These are phyloP conservation scores for Lactifluus volemus DNA, from an alignment of 768 basidiomycete genomes.

Conservation along the genomic window DNA sequence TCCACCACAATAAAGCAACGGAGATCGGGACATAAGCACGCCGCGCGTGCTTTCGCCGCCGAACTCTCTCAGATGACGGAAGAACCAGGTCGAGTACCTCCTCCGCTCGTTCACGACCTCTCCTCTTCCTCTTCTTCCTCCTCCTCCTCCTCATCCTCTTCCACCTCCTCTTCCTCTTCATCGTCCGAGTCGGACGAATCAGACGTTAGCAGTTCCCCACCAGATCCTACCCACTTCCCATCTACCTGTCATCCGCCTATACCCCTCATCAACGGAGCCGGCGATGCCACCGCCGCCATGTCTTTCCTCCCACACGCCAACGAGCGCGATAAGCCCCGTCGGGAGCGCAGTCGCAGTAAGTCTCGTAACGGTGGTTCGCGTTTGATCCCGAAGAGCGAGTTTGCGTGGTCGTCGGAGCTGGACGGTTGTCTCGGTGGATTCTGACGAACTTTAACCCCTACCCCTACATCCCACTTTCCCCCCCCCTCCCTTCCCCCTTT, in stretches of 20 bases:
- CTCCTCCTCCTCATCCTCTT: constrained; percentile 14
- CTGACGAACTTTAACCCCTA: background rate
- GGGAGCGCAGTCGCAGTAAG: constrained; percentile 6
- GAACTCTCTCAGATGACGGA: background rate
- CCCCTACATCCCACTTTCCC: too few relatives aligned
- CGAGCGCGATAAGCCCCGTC: constrained; percentile 5
- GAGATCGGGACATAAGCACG: background rate
- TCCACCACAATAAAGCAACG: background rate
- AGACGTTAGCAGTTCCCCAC: constrained; percentile 17
- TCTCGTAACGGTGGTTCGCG: background rate
- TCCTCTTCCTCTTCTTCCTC: background rate
- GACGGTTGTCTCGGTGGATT: constrained; percentile 25
- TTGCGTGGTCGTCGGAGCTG: constrained; percentile 12
- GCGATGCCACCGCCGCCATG: background rate
- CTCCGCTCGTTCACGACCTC: constrained; percentile 19
- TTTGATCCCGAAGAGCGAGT: constrained; percentile 10
- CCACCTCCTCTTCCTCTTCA: constrained; percentile 3
- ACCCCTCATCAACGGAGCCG: background rate
- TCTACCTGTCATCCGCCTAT: constrained; percentile 12
- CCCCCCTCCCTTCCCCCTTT: too few relatives aligned
- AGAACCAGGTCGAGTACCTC: background rate
- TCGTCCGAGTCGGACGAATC: constrained; percentile 26
- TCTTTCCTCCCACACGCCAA: constrained; percentile 16
- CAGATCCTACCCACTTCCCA: constrained; percentile 4
- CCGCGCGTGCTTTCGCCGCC: background rate